Evolutionary conservation across 148 eudicot species (phyloP), one percentile per base, ranked within the genome.

Genomic region (Talinum fruticosum): DNA sequence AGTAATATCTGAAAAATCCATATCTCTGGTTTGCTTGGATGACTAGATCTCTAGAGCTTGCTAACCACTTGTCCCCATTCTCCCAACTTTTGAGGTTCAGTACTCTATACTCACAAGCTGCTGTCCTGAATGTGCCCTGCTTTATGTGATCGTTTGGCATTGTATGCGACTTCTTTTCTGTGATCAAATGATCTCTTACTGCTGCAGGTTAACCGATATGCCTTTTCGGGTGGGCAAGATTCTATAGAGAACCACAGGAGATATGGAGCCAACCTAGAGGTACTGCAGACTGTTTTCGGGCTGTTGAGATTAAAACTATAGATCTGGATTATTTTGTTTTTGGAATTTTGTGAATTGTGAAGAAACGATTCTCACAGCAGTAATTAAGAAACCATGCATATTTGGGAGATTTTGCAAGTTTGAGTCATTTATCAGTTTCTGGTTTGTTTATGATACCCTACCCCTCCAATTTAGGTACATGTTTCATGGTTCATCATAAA

Each of bases 221-320:
- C 99, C 35, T 96, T 96, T 87, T 96, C 99, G 71, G 99, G 99
- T 59, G 99, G 99, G 77, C 97, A 91, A 88, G 99, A 96, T 83
- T 88, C 99, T 16, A 73, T 89, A n/a, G 97, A 96, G 85, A 90
- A 91, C 4, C 99, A 96, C 71, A 85, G 94, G 71, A 86, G 88
- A 82, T 85, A 66, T 83, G 99, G 99, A 76, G 99, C 99, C 72
- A 93, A 96, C 79, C 87, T 96, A 41, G 99, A 96, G 97, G 99
- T 95, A 86, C 28, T 64, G 15, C 15, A 26, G 64, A 72, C 35
- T 33, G 23, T 10, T 32, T 34, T 10, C 75, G 8, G 34, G 7
- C 32, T 73, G 59, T 80, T 71, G 41, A 1, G 62, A 33, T 76
- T 33, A n/a, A 69, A 34, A 62, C 53, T 30, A 44, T 49, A 0